Evolutionary conservation across 1,284 basidiomycete species (phyloP), one percentile per base, ranked within the genome.

Genomic region (Tilletiopsis washingtonensis): DNA sequence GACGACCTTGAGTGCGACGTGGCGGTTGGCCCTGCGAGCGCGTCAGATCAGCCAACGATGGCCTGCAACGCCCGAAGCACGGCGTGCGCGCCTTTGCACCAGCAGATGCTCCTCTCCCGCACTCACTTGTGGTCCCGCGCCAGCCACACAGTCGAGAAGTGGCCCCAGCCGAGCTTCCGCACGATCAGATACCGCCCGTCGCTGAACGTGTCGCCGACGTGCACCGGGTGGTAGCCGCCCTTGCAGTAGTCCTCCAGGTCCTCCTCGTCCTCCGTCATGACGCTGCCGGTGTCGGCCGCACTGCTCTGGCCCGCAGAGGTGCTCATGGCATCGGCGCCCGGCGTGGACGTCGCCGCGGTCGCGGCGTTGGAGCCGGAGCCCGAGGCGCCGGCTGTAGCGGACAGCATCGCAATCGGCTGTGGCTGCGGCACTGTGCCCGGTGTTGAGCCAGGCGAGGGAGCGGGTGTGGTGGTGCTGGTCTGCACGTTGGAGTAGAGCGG

Each of bases 1-100:
- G 74, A 98, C 94, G 64, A 98, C 89, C 76, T 98, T 98, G 74
- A 98, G 84, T 7, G 93, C 93, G 61, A 98, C 94, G 76, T 98
- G 94, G 39, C 91, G 87, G 67, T 88, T 84, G 75, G 88, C 80
- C 71, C 91, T 94, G 76, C 47, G 51, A 19, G 23, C n/a, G n/a
- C n/a, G n/a, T n/a, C n/a, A n/a, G n/a, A n/a, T n/a, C n/a, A n/a
- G n/a, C n/a, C n/a, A n/a, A n/a, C n/a, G n/a, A n/a, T n/a, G n/a
- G n/a, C n/a, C n/a, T n/a, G n/a, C n/a, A n/a, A n/a, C n/a, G n/a
- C n/a, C n/a, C n/a, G n/a, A n/a, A n/a, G n/a, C n/a, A n/a, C n/a
- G n/a, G n/a, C n/a, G n/a, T n/a, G n/a, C n/a, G n/a, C n/a, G n/a
- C n/a, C n/a, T n/a, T n/a, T n/a, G n/a, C n/a, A n/a, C n/a, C n/a